Evolutionary conservation across 176 grass and related monocot species (phyloP).

Genomic region (barley (Hordeum vulgare)): MorexV3_pseudomolecules_assembly NC_058520.1:364547018-364547517

Average conservation of each 20-base stretch:
- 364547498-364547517: conserved; percentile 38
- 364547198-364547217: not conserved
- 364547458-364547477: conserved; percentile 67
- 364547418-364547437: conserved; percentile 44
- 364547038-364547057: conserved; percentile 49
- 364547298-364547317: conserved; percentile 42
- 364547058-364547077: conserved; percentile 63
- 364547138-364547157: conserved; percentile 53
- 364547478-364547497: conserved; percentile 60
- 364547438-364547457: conserved; percentile 15
- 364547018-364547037: conserved; percentile 45
- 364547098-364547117: conserved; percentile 74
- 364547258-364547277: conserved; percentile 44
- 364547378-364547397: conserved; percentile 58
- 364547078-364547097: conserved; percentile 75
- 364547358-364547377: conserved; percentile 56
- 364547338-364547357: conserved; percentile 60
- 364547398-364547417: conserved; percentile 51
- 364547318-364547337: conserved; percentile 61
- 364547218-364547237: conserved; percentile 11
- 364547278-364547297: conserved; percentile 44
- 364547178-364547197: conserved; percentile 7
- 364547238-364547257: conserved; percentile 51
- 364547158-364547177: conserved; percentile 24
- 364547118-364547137: conserved; percentile 65